Conservation (phyloP, 208 protist genomes). For the Sergeia podlipaevii region DNA sequence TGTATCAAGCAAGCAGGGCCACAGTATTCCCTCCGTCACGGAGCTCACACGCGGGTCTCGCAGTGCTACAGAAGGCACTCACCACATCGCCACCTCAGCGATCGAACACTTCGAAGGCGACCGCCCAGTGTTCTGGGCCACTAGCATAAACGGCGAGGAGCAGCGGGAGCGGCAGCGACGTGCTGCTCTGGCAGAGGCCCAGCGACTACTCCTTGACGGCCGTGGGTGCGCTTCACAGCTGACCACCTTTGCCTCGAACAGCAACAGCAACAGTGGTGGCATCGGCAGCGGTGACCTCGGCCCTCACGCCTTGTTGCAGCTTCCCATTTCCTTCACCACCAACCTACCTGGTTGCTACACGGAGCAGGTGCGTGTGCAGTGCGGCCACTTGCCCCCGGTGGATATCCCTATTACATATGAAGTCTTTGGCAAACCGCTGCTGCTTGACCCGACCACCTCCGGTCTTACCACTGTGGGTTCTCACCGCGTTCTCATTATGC, state of each 20-base stretch:
- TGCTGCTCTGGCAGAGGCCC: constrained; percentile 44
- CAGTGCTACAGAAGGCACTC: neutral
- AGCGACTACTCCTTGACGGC: constrained; percentile 74
- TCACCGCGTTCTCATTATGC: constrained; percentile 79
- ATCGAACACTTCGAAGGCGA: neutral
- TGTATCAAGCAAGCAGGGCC: too few relatives aligned
- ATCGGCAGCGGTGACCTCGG: constrained; percentile 8
- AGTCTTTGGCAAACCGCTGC: constrained; percentile 72
- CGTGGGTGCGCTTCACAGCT: constrained; percentile 52
- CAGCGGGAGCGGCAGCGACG: constrained; percentile 40
- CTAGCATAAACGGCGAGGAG: constrained; percentile 49
- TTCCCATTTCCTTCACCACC: constrained; percentile 42
- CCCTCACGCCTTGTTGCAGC: constrained; percentile 23
- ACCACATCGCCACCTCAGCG: neutral
- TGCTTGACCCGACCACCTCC: constrained; percentile 77
- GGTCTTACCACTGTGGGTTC: constrained; percentile 55
- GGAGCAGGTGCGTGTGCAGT: constrained; percentile 60
- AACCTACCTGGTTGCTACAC: constrained; percentile 81
- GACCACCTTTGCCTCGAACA: neutral
- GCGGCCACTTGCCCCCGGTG: constrained; percentile 35
- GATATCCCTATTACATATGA: constrained; percentile 49
- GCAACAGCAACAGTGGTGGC: constrained; percentile 10
- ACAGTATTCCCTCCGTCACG: neutral
- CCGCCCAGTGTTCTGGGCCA: constrained; percentile 56
- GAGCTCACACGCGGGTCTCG: neutral